Base-by-base conservation (phyloP, 2,329 filamentous ascomycete genomes). In the Teratosphaeria epicoccoides region DNA sequence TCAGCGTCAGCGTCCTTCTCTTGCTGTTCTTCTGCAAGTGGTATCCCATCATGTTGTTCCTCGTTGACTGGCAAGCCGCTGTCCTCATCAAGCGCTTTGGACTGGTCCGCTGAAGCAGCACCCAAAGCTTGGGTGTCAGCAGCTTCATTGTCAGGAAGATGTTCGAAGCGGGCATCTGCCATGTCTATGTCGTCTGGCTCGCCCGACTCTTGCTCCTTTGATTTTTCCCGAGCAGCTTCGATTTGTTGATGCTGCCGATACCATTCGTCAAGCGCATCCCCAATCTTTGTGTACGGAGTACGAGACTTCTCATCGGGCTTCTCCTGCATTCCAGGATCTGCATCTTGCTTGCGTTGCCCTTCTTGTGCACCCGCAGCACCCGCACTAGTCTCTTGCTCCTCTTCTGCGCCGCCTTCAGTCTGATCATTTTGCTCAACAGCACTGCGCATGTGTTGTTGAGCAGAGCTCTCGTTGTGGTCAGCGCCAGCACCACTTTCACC, bases 261-360 rank as follows among this genome's bases (percentile, higher is more conserved):
- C 88, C 90, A 98, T 61, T 85, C 82, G 67, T 97, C 90, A 26
- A 98, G 76, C 5, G 88, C 85, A 71, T 98, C 89, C 22, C 93
- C 93, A 25, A 98, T 80, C 64, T 95, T 94, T 72, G 93, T 93
- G 76, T 96, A 95, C 1, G 89, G 87, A 59, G 93, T 82, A 40
- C 53, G 56, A 4, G 58, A 52, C 20, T 63, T 52, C 24, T 62
- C 53, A 6, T 54, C 49, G 12, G 56, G 47, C 26, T 60, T 54
- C 10, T 59, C 48, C 28, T 64, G 37, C 6, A 28, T 24, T 7
- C 23, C 46, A 20, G 52, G n/a, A 7, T 40, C 25, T 5, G 37
- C 25, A 17, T 53, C 48, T 22, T 53, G 14, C 6, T 20, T 50
- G 11, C 28, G 25, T 10, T 53, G 23, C 56, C 54, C 40, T 58